Conservation (phyloP, 805 yeast genomes). For the Kazachstania taianensis region DNA sequence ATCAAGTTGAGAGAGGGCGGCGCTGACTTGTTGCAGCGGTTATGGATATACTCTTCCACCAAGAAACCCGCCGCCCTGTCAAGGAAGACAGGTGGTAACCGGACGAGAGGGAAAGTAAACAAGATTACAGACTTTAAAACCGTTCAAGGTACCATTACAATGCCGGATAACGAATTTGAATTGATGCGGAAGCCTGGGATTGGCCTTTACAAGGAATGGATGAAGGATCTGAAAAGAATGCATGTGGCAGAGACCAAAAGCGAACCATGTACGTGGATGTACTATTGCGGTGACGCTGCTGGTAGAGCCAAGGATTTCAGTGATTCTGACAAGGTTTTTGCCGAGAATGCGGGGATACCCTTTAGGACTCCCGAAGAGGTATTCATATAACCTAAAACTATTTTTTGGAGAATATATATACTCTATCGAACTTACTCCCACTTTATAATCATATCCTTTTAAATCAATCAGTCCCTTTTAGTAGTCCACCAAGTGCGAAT, state of each 20-base stretch:
- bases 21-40: constrained; percentile 15
- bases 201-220: constrained; percentile 67
- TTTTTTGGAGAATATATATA: too few relatives aligned
- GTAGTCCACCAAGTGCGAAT: not conserved
- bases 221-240: constrained; percentile 28
- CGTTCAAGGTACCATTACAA: not conserved
- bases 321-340: constrained; percentile 68
- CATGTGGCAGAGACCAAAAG: too few relatives aligned
- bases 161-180: constrained; percentile 9
- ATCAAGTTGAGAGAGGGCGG: constrained; percentile 22
- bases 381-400: too few relatives aligned
- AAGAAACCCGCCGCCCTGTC: constrained; percentile 35
- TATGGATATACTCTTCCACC: constrained; percentile 56
- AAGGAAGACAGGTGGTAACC: constrained; percentile 3
- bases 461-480: not conserved
- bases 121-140: not conserved
- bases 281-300: constrained; percentile 93
- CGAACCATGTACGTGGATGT: constrained; percentile 16
- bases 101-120: not conserved
- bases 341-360: constrained; percentile 40
- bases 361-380: constrained; percentile 68
- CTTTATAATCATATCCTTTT: too few relatives aligned
- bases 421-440: too few relatives aligned
- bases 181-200: constrained; percentile 58
- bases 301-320: constrained; percentile 73